Evolutionary conservation across 768 basidiomycete genomes (phyloP).

Genomic region (Lactifluus subvellereus): DNA sequence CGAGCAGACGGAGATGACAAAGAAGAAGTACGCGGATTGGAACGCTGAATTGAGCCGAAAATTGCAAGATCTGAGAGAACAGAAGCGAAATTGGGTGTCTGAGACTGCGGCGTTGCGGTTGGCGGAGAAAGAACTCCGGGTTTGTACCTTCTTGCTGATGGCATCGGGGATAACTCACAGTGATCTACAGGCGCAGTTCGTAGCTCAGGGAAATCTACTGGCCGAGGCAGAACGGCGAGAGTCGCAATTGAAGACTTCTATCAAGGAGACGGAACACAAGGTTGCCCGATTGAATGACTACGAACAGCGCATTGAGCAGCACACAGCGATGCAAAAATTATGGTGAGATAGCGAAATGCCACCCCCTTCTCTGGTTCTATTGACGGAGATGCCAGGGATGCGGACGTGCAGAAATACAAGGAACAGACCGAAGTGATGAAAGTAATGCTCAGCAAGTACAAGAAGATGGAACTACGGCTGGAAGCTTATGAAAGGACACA

Average conservation of each 20-base stretch:
- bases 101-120: conserved; percentile 66
- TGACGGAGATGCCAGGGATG: conserved; percentile 47
- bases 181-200: conserved; percentile 51
- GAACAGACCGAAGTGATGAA: conserved; percentile 55
- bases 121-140: conserved; percentile 66
- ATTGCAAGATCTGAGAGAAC: conserved; percentile 65
- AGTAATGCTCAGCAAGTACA: conserved; percentile 49
- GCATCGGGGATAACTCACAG: neutral
- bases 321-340: conserved; percentile 65
- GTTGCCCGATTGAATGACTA: conserved; percentile 78
- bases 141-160: conserved; percentile 28
- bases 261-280: conserved; percentile 76
- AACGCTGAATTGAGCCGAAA: conserved; percentile 76
- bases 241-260: conserved; percentile 66
- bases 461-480: conserved; percentile 60
- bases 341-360: conserved; percentile 44
- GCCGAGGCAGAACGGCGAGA: conserved; percentile 65
- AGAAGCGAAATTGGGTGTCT: conserved; percentile 69
- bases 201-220: conserved; percentile 61
- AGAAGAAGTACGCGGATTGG: conserved; percentile 80
- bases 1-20: conserved; percentile 62
- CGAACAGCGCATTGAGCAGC: conserved; percentile 80
- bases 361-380: neutral
- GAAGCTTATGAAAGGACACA: conserved; percentile 53
- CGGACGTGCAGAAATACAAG: conserved; percentile 66